Conservation (phyloP, 2,329 filamentous ascomycete species). For the Domatiomyces globalis region DNA sequence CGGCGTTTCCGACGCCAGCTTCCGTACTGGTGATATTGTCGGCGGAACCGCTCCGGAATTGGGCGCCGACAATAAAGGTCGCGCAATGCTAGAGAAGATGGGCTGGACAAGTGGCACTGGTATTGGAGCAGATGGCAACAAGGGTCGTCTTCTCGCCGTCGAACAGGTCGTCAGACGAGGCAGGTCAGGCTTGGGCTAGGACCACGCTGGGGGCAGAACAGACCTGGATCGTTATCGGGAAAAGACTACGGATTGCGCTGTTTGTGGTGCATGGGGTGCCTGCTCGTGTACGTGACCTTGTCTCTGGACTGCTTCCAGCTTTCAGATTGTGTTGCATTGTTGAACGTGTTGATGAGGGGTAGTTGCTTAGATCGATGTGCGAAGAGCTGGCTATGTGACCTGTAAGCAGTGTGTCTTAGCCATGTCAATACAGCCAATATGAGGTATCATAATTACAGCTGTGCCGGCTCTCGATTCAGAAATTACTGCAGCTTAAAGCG, state of each 20-base stretch:
- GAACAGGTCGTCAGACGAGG: constrained; percentile 73
- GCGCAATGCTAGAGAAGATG: constrained; percentile 90
- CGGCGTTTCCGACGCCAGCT: constrained; percentile 38
- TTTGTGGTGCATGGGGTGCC: background rate
- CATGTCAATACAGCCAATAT: no score
- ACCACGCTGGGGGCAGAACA: constrained; percentile 3
- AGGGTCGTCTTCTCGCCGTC: constrained; percentile 77
- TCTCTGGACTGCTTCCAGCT: background rate
- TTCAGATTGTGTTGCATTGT: no score
- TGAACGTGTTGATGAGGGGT: no score
- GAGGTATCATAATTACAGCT: no score
- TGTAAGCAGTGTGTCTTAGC: no score
- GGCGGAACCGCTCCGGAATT: constrained; percentile 75
- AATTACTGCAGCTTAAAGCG: no score
- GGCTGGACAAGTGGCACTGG: constrained; percentile 82
- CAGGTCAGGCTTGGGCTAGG: constrained; percentile 63
- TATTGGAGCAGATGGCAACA: constrained; percentile 66
- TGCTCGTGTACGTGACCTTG: background rate
- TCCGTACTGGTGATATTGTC: constrained; percentile 76
- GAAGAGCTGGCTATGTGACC: no score
- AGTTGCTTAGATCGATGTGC: no score
- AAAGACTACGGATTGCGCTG: background rate
- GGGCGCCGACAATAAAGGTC: constrained; percentile 65
- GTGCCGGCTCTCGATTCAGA: no score
- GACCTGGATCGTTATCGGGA: background rate